Evolutionary conservation across 108 stramenopile genomes (phyloP), one percentile per base, ranked within the genome.

Genomic region (Skeletonema tropicum): DNA sequence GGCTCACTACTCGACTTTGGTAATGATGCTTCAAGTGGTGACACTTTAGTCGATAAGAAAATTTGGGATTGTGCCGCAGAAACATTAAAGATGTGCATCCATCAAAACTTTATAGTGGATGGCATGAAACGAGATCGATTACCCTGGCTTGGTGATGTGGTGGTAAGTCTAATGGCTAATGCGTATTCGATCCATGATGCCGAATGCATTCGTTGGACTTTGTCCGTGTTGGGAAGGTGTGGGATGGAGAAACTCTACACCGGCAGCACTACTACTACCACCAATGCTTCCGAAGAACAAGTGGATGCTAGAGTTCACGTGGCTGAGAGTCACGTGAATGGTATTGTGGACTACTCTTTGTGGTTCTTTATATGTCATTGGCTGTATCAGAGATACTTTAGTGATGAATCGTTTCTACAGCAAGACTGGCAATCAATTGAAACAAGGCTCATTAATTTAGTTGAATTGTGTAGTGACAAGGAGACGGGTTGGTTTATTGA

Each of bases 91-190:
- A 41, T 66, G 1, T 83, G 82, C 59, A 66, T 63, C 12, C 72
- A 78, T 41, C 42, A 74, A 41, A 74, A 78, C 49, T 83, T 83
- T 31, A 42, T 83, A 14, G 61, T 83, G 3, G 82, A 83, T 62
- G 82, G 82, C 14, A 78, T 83, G 26, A 83, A 83, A 64, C 68
- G 82, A 6, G 82, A 83, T 74, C 62, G 82, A 48, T 72, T 83
- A 32, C 77, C 77, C 25, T 83, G 82, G 82, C 72, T 73, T 2
- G 82, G 82, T 29, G 82, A 83, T 66, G 49, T 83, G 31, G 77
- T 73, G 33, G 68, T 77, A n/a, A 74, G 77, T 48, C 65, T 83
- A 17, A 60, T 73, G 60, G 45, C 71, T 15, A 82, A 73, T 61
- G 45, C 65, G 0, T 72, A 77, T 45, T 59, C 76, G 0, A 72